Conservation (phyloP, 108 stramenopile species). For the Fistulifera pelliculosa region DNA sequence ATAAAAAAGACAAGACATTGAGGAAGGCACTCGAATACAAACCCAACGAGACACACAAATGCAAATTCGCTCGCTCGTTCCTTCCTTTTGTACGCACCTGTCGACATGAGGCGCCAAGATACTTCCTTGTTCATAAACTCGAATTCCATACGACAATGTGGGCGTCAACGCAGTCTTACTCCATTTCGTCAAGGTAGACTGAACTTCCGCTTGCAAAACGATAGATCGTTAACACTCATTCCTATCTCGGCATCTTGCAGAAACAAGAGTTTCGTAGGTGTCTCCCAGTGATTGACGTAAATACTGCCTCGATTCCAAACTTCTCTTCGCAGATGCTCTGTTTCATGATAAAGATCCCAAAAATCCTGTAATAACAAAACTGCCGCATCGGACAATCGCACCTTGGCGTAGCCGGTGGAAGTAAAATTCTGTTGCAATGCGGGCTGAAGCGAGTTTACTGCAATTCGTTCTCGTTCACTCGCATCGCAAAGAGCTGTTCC, state of each 20-base stretch:
- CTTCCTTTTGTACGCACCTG: too few relatives aligned
- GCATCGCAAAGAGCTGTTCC: slow-evolving; percentile 18
- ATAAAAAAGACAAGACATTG: too few relatives aligned
- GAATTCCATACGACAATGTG: slow-evolving; percentile 67
- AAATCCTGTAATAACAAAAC: slow-evolving; percentile 23
- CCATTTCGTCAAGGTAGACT: slow-evolving; percentile 62
- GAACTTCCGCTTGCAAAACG: slow-evolving; percentile 44
- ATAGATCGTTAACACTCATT: slow-evolving; percentile 28
- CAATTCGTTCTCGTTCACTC: slow-evolving; percentile 62
- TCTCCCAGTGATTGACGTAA: slow-evolving; percentile 14
- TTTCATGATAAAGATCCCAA: slow-evolving; percentile 37
- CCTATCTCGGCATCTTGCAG: slow-evolving; percentile 6
- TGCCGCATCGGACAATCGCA: slow-evolving; percentile 28
- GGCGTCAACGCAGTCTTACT: slow-evolving; percentile 55
- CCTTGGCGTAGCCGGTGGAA: slow-evolving; percentile 35
- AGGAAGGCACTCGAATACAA: slow-evolving; percentile 35
- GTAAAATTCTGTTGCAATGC: slow-evolving; percentile 53
- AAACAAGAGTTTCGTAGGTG: slow-evolving; percentile 18
- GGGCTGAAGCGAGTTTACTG: slow-evolving; percentile 70
- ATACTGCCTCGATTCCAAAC: slow-evolving; percentile 27
- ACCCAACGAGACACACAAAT: too few relatives aligned
- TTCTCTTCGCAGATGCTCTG: slow-evolving; percentile 23
- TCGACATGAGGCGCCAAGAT: slow-evolving; percentile 75
- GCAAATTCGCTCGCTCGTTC: too few relatives aligned
- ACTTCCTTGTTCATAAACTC: slow-evolving; percentile 58